Percentiles rank a stretch among this genome's conserved stretches.
phyloP scores from a whole-genome alignment of 108 stramenopile species.

The Hondaea fermentalgiana region DNA sequence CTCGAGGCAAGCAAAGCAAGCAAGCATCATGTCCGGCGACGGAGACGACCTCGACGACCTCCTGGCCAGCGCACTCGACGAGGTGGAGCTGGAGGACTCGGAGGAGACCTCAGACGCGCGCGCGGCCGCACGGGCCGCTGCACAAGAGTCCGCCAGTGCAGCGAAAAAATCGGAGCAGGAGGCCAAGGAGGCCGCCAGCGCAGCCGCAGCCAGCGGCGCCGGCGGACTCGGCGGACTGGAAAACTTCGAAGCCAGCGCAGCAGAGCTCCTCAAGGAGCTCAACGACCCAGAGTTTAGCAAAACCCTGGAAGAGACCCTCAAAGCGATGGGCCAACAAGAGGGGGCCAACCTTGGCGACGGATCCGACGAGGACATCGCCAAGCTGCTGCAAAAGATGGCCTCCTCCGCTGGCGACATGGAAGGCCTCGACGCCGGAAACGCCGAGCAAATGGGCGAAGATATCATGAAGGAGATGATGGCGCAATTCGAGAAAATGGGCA shows the following conservation, averaged over 20 bases:
- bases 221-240: background rate
- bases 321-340: conserved; percentile 6
- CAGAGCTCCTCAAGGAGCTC: conserved; percentile 34
- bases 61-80: background rate
- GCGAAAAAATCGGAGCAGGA: background rate
- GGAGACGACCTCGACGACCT: background rate
- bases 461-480: conserved; percentile 63
- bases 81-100: background rate
- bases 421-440: conserved; percentile 44
- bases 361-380: conserved; percentile 27
- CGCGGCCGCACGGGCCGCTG: background rate
- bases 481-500: conserved; percentile 59
- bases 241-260: background rate
- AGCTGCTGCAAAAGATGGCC: conserved; percentile 22
- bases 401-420: conserved; percentile 34
- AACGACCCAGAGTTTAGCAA: conserved; percentile 39
- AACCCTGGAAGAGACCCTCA: conserved; percentile 37
- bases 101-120: background rate
- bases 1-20: background rate
- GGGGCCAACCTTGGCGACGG: background rate
- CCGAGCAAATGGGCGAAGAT: conserved; percentile 55
- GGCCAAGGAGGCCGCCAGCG: background rate
- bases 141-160: background rate
- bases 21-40: background rate
- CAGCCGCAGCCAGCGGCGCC: background rate